Percentiles rank a stretch among this genome's conserved stretches.
Conservation (phyloP, 805 yeast genomes). For the Isabelozyma gotoi region DNA sequence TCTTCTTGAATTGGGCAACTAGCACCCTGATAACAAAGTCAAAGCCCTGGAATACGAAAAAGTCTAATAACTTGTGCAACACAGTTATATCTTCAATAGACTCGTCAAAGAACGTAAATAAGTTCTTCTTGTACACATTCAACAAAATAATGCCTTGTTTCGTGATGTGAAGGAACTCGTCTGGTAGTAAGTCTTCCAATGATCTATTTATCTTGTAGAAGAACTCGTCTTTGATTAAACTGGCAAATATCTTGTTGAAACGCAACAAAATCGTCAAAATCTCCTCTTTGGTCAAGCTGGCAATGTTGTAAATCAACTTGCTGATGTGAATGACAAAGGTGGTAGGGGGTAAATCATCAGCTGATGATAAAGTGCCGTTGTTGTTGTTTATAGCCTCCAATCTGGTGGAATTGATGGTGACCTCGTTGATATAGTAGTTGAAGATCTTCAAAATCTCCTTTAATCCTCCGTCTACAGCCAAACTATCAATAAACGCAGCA, state of each 20-base stretch:
- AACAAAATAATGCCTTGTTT: slow-evolving; percentile 35
- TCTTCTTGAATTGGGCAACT: slow-evolving; percentile 18
- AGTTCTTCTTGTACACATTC: slow-evolving; percentile 14
- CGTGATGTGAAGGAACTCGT: slow-evolving; percentile 29
- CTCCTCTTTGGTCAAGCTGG: slow-evolving; percentile 24
- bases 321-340: slow-evolving; percentile 21
- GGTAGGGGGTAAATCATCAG: slow-evolving; percentile 13
- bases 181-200: slow-evolving; percentile 30
- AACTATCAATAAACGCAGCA: slow-evolving; percentile 14
- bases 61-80: slow-evolving; percentile 25
- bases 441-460: slow-evolving; percentile 29
- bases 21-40: slow-evolving; percentile 31
- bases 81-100: slow-evolving; percentile 6
- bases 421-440: slow-evolving; percentile 28
- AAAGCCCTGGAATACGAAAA: slow-evolving; percentile 40
- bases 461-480: slow-evolving; percentile 13
- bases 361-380: slow-evolving; percentile 1
- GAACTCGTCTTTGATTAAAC: slow-evolving; percentile 31
- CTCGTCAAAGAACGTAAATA: slow-evolving; percentile 18
- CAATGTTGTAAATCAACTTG: slow-evolving; percentile 15
- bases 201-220: slow-evolving; percentile 35
- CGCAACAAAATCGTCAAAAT: slow-evolving; percentile 33
- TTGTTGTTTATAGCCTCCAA: slow-evolving; percentile 11
- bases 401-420: slow-evolving; percentile 10
- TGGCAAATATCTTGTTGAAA: slow-evolving; percentile 23